Base-by-base conservation (phyloP, 2,329 filamentous ascomycete genomes). In the Diaporthe helianthi region DNA sequence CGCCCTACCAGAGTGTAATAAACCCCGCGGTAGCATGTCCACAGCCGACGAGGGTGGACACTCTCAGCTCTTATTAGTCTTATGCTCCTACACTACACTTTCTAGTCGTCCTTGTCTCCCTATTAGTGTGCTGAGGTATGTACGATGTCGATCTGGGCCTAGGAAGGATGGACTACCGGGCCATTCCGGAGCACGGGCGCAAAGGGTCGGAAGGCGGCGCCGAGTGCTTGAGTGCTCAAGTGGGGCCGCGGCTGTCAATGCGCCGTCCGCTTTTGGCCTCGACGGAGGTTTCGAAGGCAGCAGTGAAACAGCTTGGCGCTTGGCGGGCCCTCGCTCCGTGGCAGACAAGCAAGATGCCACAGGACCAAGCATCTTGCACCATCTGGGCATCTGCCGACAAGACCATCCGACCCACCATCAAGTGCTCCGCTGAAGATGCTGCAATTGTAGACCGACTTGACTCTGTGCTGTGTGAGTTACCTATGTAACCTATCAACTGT, bases 241-340 rank as follows among this genome's bases (percentile, higher is more conserved):
- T n/a, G 58, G 58, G 44, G 44, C 58, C 58, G 58, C 58, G 58
- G 41, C 1, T 44, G 33, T 68, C 55, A 52, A 60, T 68, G 54
- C 65, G 46, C 22, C 24, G 29, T 52, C 54, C 47, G 33, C 13
- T 33, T 33, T 5, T 33, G 36, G 26, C 17, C 66, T 33, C 26
- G 54, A 46, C 31, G 46, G 36, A 19, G 36, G 66, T 68, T 68
- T 68, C 66, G 55, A 31, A 31, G 33, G 9, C 15, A 41, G 29
- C 44, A 22, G 33, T 68, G 66, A 68, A 68, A 68, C 66, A 52
- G n/a, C 54, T 68, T 68, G 65, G 65, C 65, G 55, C 65, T 68
- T 68, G 66, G 66, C 66, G 46, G n/a, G 51, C n/a, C 36, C 46
- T 49, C 58, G 44, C 58, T 19, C n/a, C 22, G 58, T 63, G 19